phyloP scores from a whole-genome alignment of 2,329 filamentous ascomycete species.

The Ophiocordyceps sinensis region DNA sequence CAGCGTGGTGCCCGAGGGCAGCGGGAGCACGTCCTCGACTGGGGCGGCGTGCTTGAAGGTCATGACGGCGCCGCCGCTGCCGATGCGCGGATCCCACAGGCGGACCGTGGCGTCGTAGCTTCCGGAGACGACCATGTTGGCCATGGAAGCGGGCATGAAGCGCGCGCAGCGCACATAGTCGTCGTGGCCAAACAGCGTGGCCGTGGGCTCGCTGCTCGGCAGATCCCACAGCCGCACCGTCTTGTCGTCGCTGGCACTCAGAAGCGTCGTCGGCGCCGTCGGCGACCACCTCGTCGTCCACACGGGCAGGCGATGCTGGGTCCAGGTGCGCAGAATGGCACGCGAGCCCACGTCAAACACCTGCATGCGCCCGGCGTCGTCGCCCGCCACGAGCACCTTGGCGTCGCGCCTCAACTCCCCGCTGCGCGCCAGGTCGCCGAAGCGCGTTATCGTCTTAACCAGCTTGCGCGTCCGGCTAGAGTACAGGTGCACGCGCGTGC shows the following conservation, averaged over 20 bases:
- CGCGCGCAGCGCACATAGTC: slow-evolving; percentile 84
- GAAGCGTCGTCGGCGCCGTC: slow-evolving; percentile 66
- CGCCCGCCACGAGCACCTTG: slow-evolving; percentile 76
- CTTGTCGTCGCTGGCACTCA: slow-evolving; percentile 84
- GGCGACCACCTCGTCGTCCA: slow-evolving; percentile 91
- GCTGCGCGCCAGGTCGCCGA: slow-evolving; percentile 80
- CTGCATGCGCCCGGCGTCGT: slow-evolving; percentile 84
- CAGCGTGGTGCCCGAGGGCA: slow-evolving; percentile 75
- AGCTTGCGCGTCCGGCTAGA: slow-evolving; percentile 84
- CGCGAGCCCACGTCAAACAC: slow-evolving; percentile 84
- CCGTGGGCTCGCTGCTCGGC: slow-evolving; percentile 60
- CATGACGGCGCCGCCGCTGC: slow-evolving; percentile 56
- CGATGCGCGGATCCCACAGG: slow-evolving; percentile 79
- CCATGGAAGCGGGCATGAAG: slow-evolving; percentile 63
- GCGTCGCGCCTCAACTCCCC: slow-evolving; percentile 83
- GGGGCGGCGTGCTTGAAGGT: slow-evolving; percentile 89
- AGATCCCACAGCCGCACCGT: slow-evolving; percentile 93
- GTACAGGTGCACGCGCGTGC: slow-evolving; percentile 85
- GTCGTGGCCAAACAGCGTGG: slow-evolving; percentile 70
- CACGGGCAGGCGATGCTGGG: slow-evolving; percentile 83
- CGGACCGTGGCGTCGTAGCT: slow-evolving; percentile 91
- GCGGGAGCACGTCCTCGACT: slow-evolving; percentile 75
- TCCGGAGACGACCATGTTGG: slow-evolving; percentile 72
- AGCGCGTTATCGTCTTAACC: slow-evolving; percentile 85
- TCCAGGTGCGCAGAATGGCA: slow-evolving; percentile 91